Conservation (phyloP, 768 basidiomycete species). For the Xanthoconium stramineum region DNA sequence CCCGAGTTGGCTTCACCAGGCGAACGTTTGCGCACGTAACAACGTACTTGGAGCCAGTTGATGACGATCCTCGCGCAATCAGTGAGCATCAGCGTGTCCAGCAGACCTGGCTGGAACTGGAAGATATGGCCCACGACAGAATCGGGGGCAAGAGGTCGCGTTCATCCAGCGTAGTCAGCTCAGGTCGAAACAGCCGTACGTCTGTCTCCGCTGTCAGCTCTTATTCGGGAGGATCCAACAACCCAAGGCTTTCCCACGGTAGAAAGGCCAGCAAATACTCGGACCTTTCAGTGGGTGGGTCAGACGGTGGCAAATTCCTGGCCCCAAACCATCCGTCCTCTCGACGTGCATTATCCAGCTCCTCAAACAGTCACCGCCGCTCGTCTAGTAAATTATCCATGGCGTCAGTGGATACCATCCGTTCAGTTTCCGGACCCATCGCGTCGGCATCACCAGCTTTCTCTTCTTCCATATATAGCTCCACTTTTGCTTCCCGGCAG, state of each 20-base stretch:
- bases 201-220: slow-evolving; percentile 44
- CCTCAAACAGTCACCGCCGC: slow-evolving; percentile 43
- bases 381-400: slow-evolving; percentile 58
- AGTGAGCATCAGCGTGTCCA: slow-evolving; percentile 62
- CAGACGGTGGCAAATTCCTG: slow-evolving; percentile 41
- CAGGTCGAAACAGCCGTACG: slow-evolving; percentile 54
- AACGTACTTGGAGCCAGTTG: slow-evolving; percentile 38
- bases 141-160: slow-evolving; percentile 60
- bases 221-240: slow-evolving; percentile 19
- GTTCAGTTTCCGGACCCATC: slow-evolving; percentile 72
- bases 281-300: slow-evolving; percentile 27
- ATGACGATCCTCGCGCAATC: slow-evolving; percentile 57
- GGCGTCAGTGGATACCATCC: slow-evolving; percentile 40
- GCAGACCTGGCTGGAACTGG: slow-evolving; percentile 79
- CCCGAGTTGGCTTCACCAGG: slow-evolving; percentile 64
- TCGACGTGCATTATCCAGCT: slow-evolving; percentile 51
- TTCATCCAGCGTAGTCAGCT: slow-evolving; percentile 63
- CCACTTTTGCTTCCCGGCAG: slow-evolving; percentile 84
- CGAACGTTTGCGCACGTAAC: slow-evolving; percentile 47
- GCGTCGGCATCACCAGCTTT: slow-evolving; percentile 34
- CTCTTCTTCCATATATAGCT: slow-evolving; percentile 42
- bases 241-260: slow-evolving; percentile 11
- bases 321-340: slow-evolving; percentile 43
- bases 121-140: slow-evolving; percentile 76
- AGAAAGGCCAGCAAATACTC: slow-evolving; percentile 30